Percentiles rank a stretch among this genome's conserved stretches.
phyloP scores from a whole-genome alignment of 768 basidiomycete species.

The Rhizopogon vesiculosus region DNA sequence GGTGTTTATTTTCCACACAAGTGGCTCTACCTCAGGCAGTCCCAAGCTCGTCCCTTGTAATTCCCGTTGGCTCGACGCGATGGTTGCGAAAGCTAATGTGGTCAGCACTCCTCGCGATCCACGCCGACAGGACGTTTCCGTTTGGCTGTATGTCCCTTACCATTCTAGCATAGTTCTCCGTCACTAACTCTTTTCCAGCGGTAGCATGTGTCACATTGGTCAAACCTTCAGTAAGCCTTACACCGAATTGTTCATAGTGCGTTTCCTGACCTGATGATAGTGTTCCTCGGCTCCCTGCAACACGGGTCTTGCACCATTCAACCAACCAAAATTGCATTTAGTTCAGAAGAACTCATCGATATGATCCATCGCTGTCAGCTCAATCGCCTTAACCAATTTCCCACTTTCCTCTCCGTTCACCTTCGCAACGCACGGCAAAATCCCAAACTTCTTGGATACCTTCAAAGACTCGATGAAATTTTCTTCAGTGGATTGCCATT shows the following conservation, averaged over 20 bases:
- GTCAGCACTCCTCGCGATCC: conserved; percentile 44
- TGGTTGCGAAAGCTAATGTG: conserved; percentile 54
- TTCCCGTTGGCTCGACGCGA: conserved; percentile 61
- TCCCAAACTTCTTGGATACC: conserved; percentile 53
- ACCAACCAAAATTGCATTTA: conserved; percentile 60
- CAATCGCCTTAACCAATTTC: conserved; percentile 74
- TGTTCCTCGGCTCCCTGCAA: conserved; percentile 68
- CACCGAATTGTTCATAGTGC: conserved; percentile 14
- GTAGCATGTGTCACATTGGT: conserved; percentile 81
- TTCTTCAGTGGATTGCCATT: conserved; percentile 64
- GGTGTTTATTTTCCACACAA: conserved; percentile 74
- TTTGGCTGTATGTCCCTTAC: conserved; percentile 58
- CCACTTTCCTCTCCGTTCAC: conserved; percentile 61
- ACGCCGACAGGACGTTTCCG: conserved; percentile 60
- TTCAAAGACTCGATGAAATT: conserved; percentile 57
- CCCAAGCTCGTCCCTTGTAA: conserved; percentile 75
- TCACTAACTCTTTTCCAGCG: conserved; percentile 46
- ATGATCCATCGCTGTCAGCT: conserved; percentile 66
- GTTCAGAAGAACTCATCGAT: conserved; percentile 62
- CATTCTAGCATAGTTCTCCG: conserved; percentile 14
- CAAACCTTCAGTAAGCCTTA: conserved; percentile 64
- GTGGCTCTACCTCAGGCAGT: conserved; percentile 79
- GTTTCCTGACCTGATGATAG: conserved; percentile 30
- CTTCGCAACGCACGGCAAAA: conserved; percentile 56
- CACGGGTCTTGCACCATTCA: conserved; percentile 72